Evolutionary conservation across 306 rosid genomes (phyloP).

Genomic region (Castanea mollissima): DNA sequence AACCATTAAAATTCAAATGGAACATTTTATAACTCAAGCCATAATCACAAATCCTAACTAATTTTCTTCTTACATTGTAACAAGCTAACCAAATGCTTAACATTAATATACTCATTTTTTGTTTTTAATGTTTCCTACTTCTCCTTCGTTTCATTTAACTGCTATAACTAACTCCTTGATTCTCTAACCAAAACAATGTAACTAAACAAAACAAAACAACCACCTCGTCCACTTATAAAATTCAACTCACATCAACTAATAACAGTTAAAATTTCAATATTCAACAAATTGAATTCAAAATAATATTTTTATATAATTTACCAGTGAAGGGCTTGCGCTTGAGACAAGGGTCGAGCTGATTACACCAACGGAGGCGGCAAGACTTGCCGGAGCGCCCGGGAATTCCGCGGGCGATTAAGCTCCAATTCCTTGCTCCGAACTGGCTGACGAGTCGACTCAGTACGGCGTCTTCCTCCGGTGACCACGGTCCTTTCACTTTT

Average conservation of each 20-base stretch:
- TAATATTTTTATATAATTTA: constrained; percentile 10
- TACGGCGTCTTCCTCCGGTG: constrained; percentile 52
- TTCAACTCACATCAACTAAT: no score
- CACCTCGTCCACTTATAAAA: neutral
- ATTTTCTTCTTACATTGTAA: neutral
- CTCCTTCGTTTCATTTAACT: neutral
- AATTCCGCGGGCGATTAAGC: constrained; percentile 70
- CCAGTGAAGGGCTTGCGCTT: constrained; percentile 86
- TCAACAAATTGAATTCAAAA: no score
- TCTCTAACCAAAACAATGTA: neutral
- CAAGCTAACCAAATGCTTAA: no score
- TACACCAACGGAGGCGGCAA: constrained; percentile 89
- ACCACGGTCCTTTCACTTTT: constrained; percentile 78
- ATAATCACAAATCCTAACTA: neutral
- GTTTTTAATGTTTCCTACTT: neutral
- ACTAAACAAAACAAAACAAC: neutral
- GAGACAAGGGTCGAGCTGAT: constrained; percentile 73
- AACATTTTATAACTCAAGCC: neutral
- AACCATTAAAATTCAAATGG: neutral
- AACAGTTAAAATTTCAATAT: no score
- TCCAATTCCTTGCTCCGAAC: constrained; percentile 84
- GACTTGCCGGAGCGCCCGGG: constrained; percentile 83
- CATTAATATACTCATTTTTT: neutral
- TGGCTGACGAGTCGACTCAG: constrained; percentile 55
- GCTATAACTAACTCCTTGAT: neutral